Evolutionary conservation across 2,329 filamentous ascomycete species (phyloP), one percentile per base, ranked within the genome.

Genomic region (Aspergillus ochraceus): DNA sequence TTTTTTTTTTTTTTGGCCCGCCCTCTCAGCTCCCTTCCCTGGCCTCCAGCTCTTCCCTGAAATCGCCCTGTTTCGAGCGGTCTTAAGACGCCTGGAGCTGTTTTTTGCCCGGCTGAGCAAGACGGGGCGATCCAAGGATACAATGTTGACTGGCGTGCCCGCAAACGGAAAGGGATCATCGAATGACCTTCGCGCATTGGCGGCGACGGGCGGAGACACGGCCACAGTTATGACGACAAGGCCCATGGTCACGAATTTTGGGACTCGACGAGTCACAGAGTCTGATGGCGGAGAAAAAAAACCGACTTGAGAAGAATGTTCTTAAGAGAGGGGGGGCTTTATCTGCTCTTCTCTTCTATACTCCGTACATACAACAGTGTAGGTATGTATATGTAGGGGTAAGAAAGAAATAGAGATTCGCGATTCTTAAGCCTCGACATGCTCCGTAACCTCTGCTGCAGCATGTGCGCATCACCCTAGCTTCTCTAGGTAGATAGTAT

Each of bases 241-340:
- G 58, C 59, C 60, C 62, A 68, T 65, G 66, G 59, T 64, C 60
- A 52, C 58, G 58, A 60, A 66, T 60, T 9, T 60, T 9, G 63
- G 62, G 55, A 63, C 58, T 66, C 54, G 68, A 72, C 70, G 62
- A 71, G 70, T 73, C 70, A 73, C 61, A 71, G 70, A 39, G 36
- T 47, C 45, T 22, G 45, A 22, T 11, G 22, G 19, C 19, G 10
- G 45, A 24, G 11, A 47, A 20, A 20, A 47, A 47, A 47, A 47
- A 47, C 3, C 22, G 36, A n/a, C 14, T 8, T 47, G 45, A 22
- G 17, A 47, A 47, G 45, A 47, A 24, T 47, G 19, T 22, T 47
- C 32, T 5, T 14, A 12, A 42, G 36, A 6, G 17, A n/a, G 32
- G 32, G 6, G 24, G 24, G 6, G 1, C 8, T 26, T 26, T 26